Base-by-base conservation (phyloP, 768 basidiomycete genomes). In the Boletus speciosus region DNA sequence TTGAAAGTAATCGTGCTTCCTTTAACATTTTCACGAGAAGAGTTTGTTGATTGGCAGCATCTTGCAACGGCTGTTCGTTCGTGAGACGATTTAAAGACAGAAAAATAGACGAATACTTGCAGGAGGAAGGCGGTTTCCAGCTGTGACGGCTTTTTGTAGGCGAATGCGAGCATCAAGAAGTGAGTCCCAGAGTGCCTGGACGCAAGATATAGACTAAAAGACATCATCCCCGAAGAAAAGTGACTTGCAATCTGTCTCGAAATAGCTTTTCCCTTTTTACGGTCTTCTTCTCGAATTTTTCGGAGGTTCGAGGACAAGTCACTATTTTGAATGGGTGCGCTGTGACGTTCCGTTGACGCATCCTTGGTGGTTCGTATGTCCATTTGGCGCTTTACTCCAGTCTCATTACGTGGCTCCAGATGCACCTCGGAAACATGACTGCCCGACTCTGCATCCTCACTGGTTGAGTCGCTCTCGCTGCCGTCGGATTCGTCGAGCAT, bases 151-250 rank as follows among this genome's bases (percentile, higher is more conserved):
- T 73, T 94, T 98, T 72, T 98, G 96, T 41, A 97, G 71, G 25
- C 85, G 85, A 67, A 98, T 98, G 35, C 96, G 83, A n/a, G 90
- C 83, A 66, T 97, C 91, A 29, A 98, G 78, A 36, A 98, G 76
- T 5, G 80, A 77, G 68, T 98, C 93, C 89, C 93, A 97, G 35
- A 94, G 71, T 3, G 78, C 76, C 93, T 98, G 54, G 25, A 51
- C 10, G 31, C 47, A 31, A 48, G 27, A 39, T 52, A 45, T 42
- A 47, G 46, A 56, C 58, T 44, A 43, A n/a, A 49, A 46, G 10
- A 34, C 25, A 45, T 15, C 19, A 39, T 27, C 2, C 47, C 25
- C 51, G 47, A 58, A 11, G 47, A 45, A 47, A 47, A 74, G 19
- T 11, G 47, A 68, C 89, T 54, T 63, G 90, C 96, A 51, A 93